Evolutionary conservation across 2,329 filamentous ascomycete species (phyloP).

Genomic region (Atkinsonella texensis): DNA sequence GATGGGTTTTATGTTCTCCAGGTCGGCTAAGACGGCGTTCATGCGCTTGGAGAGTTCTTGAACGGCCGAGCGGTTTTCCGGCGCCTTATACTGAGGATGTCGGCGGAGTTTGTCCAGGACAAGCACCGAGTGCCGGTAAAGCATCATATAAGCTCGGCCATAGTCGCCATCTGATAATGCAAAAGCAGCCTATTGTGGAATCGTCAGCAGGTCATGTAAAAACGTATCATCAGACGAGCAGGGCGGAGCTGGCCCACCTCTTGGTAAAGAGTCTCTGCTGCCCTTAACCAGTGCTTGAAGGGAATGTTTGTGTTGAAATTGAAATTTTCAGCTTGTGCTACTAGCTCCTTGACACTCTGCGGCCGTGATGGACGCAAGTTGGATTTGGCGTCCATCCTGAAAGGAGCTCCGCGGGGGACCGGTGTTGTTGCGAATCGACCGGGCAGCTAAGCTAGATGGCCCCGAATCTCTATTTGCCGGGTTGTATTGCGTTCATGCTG

Average conservation of each 20-base stretch:
- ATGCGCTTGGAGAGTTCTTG: constrained; percentile 37
- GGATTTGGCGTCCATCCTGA: constrained; percentile 16
- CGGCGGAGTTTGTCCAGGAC: constrained; percentile 60
- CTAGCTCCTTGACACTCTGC: constrained; percentile 62
- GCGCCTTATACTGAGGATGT: constrained; percentile 64
- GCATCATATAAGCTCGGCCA: constrained; percentile 76
- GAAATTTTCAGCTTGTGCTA: constrained; percentile 63
- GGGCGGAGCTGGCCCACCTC: constrained; percentile 46
- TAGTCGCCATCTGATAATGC: constrained; percentile 80
- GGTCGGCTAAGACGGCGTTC: constrained; percentile 48
- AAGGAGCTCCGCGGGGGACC: neutral
- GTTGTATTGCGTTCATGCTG: constrained; percentile 2
- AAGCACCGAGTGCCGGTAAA: constrained; percentile 83
- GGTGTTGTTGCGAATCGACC: neutral
- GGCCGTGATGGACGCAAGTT: constrained; percentile 37
- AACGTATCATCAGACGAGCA: too few species aligned
- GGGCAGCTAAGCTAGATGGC: neutral
- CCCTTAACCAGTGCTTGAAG: constrained; percentile 70
- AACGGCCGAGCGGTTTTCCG: constrained; percentile 52
- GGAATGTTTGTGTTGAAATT: constrained; percentile 67
- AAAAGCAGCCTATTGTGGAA: constrained; percentile 54
- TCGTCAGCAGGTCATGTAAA: neutral
- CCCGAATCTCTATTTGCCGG: neutral
- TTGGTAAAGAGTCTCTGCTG: constrained; percentile 65
- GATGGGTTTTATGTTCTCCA: constrained; percentile 70